Evolutionary conservation across 1,284 basidiomycete species (phyloP).

Genomic region (Cronartium quercuum): DNA sequence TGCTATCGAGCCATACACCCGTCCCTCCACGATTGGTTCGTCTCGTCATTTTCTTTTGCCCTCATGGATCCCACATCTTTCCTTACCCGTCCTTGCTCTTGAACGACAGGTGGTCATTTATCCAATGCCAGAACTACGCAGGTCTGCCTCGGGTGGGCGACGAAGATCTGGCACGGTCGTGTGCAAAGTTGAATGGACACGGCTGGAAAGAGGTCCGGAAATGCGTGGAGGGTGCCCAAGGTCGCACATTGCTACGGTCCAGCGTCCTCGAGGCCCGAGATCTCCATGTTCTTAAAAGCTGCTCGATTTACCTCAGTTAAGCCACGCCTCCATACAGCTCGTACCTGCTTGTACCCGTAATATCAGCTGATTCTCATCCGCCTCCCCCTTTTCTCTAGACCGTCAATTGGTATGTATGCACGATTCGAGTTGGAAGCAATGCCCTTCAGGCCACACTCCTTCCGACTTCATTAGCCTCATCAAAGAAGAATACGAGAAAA

Average conservation of each 20-base stretch:
- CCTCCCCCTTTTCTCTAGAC: constrained; percentile 37
- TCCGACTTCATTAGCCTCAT: constrained; percentile 40
- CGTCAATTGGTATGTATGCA: constrained; percentile 41
- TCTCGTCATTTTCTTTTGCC: constrained; percentile 22
- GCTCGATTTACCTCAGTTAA: constrained; percentile 42
- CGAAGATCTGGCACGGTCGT: constrained; percentile 39
- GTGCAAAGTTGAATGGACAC: constrained; percentile 42
- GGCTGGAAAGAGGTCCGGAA: constrained; percentile 39
- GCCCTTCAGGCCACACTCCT: constrained; percentile 39
- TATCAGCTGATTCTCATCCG: not conserved
- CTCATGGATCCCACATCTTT: constrained; percentile 40
- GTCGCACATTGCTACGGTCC: constrained; percentile 32
- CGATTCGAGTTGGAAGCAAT: constrained; percentile 42
- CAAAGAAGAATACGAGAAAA: constrained; percentile 35
- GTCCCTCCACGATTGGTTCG: constrained; percentile 40
- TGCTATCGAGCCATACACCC: constrained; percentile 41
- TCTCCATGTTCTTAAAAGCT: constrained; percentile 41
- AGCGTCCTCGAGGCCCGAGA: constrained; percentile 33
- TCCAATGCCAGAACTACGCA: constrained; percentile 40
- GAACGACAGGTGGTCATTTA: not conserved
- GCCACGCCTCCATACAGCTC: not conserved
- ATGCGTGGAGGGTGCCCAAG: constrained; percentile 40
- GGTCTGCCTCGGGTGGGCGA: constrained; percentile 41
- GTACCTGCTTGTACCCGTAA: not conserved
- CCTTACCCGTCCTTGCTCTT: constrained; percentile 15